These are phyloP conservation scores for Solanum arcanum DNA, from an alignment of 257 asterid genomes.

Conservation along the genomic window DNA sequence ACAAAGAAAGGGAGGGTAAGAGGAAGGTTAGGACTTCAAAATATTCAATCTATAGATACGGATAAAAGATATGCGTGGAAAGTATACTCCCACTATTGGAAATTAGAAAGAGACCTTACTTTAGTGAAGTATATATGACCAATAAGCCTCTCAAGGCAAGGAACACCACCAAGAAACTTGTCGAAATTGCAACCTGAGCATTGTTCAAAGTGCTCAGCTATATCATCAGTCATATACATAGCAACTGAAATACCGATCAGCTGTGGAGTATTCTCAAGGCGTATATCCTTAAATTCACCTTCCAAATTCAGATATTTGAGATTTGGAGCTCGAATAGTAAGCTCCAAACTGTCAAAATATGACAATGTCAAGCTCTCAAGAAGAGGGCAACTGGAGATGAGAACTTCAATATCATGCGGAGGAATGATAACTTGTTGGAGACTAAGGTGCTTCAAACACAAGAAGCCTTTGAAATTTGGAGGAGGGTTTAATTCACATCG, in stretches of 20 bases:
- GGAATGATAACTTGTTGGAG: slow-evolving; percentile 68
- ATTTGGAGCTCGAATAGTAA: slow-evolving; percentile 70
- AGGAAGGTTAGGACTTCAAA: neutral
- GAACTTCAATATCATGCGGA: slow-evolving; percentile 52
- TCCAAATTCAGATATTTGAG: slow-evolving; percentile 69
- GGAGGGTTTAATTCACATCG: slow-evolving; percentile 75
- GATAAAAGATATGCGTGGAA: neutral
- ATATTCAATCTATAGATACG: neutral
- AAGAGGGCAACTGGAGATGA: slow-evolving; percentile 78
- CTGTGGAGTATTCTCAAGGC: slow-evolving; percentile 57
- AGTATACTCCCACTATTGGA: neutral
- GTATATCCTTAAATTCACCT: slow-evolving; percentile 80
- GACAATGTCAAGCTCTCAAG: slow-evolving; percentile 64
- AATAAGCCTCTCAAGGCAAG: slow-evolving; percentile 62
- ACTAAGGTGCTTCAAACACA: slow-evolving; percentile 45
- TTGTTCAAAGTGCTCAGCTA: slow-evolving; percentile 60
- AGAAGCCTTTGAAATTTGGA: slow-evolving; percentile 55
- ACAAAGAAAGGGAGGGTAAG: neutral
- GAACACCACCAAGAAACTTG: slow-evolving; percentile 76
- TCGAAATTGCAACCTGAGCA: slow-evolving; percentile 67
- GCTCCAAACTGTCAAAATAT: slow-evolving; percentile 60
- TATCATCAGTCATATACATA: slow-evolving; percentile 75
- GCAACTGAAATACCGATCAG: slow-evolving; percentile 48
- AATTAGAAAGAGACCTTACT: slow-evolving; percentile 25
- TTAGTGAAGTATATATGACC: slow-evolving; percentile 86